Evolutionary conservation across 169 alveolate species (phyloP).

Genomic region (Plasmodium blacklocki): DNA sequence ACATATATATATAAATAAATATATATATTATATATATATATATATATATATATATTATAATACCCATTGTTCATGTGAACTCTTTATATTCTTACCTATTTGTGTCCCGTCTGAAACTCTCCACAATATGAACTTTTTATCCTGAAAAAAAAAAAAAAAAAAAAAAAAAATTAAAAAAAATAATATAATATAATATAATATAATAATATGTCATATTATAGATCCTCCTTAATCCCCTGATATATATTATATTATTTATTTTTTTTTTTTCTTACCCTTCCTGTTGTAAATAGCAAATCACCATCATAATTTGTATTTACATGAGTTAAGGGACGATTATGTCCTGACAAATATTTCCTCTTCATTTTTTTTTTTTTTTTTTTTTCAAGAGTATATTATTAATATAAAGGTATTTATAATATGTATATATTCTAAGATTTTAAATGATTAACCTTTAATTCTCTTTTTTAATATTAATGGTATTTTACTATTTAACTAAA

Average conservation of each 20-base stretch:
- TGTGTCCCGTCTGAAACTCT: conserved; percentile 87
- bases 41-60: too few relatives aligned
- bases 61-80: too few relatives aligned
- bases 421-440: background rate
- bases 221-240: background rate
- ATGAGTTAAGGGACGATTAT: conserved; percentile 92
- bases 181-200: background rate
- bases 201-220: background rate
- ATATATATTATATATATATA: too few relatives aligned
- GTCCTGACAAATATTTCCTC: conserved; percentile 90
- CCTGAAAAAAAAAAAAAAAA: conserved; percentile 76
- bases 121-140: conserved; percentile 87
- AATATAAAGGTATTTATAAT: background rate
- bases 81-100: conserved; percentile 78
- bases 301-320: conserved; percentile 92
- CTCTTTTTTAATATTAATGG: too few relatives aligned
- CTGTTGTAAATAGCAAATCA: conserved; percentile 91
- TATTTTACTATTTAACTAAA: too few relatives aligned
- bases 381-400: background rate
- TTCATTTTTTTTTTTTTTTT: conserved; percentile 73
- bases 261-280: conserved; percentile 86
- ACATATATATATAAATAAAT: too few relatives aligned
- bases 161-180: background rate
- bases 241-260: background rate
- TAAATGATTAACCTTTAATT: background rate